Conservation (phyloP, 139 green algal species). For the Chlamydomonas incerta region DNA sequence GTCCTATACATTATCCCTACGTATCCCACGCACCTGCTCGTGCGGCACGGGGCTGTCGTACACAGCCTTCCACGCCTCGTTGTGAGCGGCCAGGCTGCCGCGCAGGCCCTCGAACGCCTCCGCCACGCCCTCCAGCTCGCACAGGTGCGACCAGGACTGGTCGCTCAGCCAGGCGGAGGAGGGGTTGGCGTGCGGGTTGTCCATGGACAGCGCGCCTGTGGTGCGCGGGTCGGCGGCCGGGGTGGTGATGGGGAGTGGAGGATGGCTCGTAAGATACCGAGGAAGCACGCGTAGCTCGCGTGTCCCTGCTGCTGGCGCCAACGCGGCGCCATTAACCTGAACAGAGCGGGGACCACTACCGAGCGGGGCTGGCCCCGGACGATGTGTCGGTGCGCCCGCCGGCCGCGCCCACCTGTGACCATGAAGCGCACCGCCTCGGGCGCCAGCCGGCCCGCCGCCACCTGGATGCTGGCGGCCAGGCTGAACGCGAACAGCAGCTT, state of each 20-base stretch:
- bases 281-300: no score
- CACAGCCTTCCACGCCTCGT: slow-evolving; percentile 50
- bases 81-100: slow-evolving; percentile 19
- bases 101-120: slow-evolving; percentile 27
- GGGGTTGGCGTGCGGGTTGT: slow-evolving; percentile 67
- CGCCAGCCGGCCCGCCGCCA: slow-evolving; percentile 52
- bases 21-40: slow-evolving; percentile 6
- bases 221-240: background rate
- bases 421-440: slow-evolving; percentile 75
- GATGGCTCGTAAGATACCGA: no score
- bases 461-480: slow-evolving; percentile 58
- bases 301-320: no score
- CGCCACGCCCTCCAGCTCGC: slow-evolving; percentile 44
- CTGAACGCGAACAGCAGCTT: slow-evolving; percentile 84
- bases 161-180: slow-evolving; percentile 65
- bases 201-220: slow-evolving; percentile 55
- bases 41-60: slow-evolving; percentile 66
- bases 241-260: no score
- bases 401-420: slow-evolving; percentile 73
- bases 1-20: no score
- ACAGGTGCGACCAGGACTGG: slow-evolving; percentile 50
- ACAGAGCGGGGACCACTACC: no score
- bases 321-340: no score
- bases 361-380: no score
- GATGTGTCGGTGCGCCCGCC: no score